Conservation (phyloP, 257 asterid species). For the Solanum etuberosum region DNA sequence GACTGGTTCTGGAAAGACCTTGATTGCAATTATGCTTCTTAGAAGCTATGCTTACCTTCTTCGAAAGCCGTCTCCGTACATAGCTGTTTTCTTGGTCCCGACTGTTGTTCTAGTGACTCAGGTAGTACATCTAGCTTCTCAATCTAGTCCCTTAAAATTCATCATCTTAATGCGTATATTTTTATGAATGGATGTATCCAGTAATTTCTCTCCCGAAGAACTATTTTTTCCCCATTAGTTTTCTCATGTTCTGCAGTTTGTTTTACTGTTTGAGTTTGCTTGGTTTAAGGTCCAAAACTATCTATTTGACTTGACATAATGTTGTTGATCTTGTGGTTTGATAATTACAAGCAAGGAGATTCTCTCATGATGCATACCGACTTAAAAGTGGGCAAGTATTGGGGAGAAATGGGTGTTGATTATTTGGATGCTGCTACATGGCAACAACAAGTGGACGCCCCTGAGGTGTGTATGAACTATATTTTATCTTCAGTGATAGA, state of each 20-base stretch:
- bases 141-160: neutral
- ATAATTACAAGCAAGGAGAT: slow-evolving; percentile 49
- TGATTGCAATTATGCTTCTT: slow-evolving; percentile 75
- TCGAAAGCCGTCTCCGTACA: slow-evolving; percentile 45
- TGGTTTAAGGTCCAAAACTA: neutral
- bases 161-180: neutral
- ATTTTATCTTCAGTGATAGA: neutral
- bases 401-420: slow-evolving; percentile 73
- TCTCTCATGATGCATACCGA: slow-evolving; percentile 46
- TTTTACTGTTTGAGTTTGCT: neutral
- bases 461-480: slow-evolving; percentile 50
- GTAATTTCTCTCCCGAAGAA: neutral
- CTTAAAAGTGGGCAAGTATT: slow-evolving; percentile 62
- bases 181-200: neutral
- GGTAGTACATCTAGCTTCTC: neutral
- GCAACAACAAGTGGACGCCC: slow-evolving; percentile 24
- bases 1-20: slow-evolving; percentile 83
- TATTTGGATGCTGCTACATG: slow-evolving; percentile 61
- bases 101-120: slow-evolving; percentile 64
- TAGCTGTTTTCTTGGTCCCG: slow-evolving; percentile 85
- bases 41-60: slow-evolving; percentile 47
- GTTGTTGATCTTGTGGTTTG: neutral
- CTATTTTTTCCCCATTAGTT: neutral
- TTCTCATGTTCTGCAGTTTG: neutral
- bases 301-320: neutral